phyloP scores from a whole-genome alignment of 805 yeast genomes.

The Saturnispora saitoi region DNA sequence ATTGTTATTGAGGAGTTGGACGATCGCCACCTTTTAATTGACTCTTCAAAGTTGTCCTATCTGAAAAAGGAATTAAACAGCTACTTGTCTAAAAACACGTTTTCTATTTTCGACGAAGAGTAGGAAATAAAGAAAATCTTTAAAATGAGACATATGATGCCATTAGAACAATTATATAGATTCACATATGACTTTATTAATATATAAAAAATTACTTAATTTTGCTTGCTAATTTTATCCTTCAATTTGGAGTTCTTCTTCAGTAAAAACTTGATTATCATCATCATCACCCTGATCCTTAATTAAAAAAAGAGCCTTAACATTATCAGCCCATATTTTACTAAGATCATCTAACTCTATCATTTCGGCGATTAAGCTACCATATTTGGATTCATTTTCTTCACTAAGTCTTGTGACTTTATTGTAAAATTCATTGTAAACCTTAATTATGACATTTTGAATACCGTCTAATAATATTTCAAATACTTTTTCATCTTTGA shows the following conservation, averaged over 20 bases:
- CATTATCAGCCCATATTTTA: constrained; percentile 28
- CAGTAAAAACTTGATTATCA: background rate
- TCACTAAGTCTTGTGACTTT: background rate
- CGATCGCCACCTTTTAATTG: constrained; percentile 81
- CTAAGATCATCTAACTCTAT: constrained; percentile 59
- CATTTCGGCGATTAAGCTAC: constrained; percentile 35
- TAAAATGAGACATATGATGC: background rate
- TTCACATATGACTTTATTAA: background rate
- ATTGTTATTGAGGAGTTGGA: constrained; percentile 73
- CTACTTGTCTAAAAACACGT: constrained; percentile 72
- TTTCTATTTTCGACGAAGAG: constrained; percentile 75
- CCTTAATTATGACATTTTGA: constrained; percentile 49
- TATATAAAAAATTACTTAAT: background rate
- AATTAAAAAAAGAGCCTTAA: constrained; percentile 24
- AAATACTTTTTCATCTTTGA: constrained; percentile 46
- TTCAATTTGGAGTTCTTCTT: constrained; percentile 11
- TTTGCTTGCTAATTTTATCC: constrained; percentile 38
- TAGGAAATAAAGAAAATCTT: background rate
- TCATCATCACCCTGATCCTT: constrained; percentile 6
- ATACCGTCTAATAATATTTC: constrained; percentile 53
- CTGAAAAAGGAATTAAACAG: constrained; percentile 72
- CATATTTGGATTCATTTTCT: constrained; percentile 21
- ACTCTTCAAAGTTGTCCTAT: constrained; percentile 63
- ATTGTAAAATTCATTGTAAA: constrained; percentile 47
- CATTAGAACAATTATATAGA: background rate